These are phyloP conservation scores for Vinca major DNA, from an alignment of 305 asterid genomes.

Conservation along the genomic window DNA sequence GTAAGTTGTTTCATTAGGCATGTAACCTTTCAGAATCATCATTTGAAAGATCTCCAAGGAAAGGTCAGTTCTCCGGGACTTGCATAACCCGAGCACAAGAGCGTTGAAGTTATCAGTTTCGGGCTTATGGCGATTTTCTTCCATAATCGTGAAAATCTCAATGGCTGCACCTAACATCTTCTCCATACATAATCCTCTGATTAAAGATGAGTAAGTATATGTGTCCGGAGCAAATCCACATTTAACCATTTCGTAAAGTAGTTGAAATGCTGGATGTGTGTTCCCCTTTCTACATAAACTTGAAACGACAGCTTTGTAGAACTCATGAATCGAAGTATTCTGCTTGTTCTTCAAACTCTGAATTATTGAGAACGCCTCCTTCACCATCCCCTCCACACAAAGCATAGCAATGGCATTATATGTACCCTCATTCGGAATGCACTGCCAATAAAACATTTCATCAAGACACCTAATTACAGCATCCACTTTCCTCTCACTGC, in stretches of 20 bases:
- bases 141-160: slow-evolving; percentile 50
- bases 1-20: slow-evolving; percentile 70
- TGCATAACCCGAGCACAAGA: slow-evolving; percentile 72
- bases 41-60: too few species aligned
- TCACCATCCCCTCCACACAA: slow-evolving; percentile 57
- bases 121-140: slow-evolving; percentile 45
- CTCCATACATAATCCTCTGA: slow-evolving; percentile 72
- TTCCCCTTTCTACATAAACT: slow-evolving; percentile 67
- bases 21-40: slow-evolving; percentile 31
- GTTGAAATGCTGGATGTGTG: slow-evolving; percentile 58
- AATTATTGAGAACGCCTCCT: slow-evolving; percentile 58
- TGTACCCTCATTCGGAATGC: slow-evolving; percentile 61
- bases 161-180: slow-evolving; percentile 60
- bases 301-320: slow-evolving; percentile 45
- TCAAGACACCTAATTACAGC: slow-evolving; percentile 48
- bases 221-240: slow-evolving; percentile 62
- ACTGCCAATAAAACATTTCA: slow-evolving; percentile 43
- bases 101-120: slow-evolving; percentile 57
- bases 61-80: slow-evolving; percentile 20
- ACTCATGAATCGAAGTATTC: slow-evolving; percentile 39
- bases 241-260: slow-evolving; percentile 48
- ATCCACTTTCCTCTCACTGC: slow-evolving; percentile 52
- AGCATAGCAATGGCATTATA: slow-evolving; percentile 65
- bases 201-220: slow-evolving; percentile 65
- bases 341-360: slow-evolving; percentile 48